These are phyloP conservation scores for Galeopsis tetrahit DNA, from an alignment of 257 asterid genomes.

Conservation along the genomic window DNA sequence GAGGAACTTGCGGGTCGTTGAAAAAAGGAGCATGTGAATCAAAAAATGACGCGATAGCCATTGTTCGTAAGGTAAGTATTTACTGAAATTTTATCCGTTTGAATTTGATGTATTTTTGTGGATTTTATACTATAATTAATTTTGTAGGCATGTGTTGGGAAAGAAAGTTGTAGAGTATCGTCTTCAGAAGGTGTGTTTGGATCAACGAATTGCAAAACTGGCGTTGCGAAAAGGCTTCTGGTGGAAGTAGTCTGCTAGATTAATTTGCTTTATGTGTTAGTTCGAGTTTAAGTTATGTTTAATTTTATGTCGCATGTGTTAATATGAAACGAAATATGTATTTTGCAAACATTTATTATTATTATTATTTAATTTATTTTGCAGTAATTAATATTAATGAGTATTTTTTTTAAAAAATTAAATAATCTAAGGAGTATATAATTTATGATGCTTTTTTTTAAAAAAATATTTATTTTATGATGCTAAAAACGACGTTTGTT, in stretches of 20 bases:
- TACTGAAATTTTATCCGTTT: neutral
- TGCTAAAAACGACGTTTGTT: too few relatives aligned
- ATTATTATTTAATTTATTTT: too few relatives aligned
- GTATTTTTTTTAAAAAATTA: too few relatives aligned
- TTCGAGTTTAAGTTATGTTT: neutral
- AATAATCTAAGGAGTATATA: too few relatives aligned
- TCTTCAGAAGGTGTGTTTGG: constrained; percentile 52
- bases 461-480: too few relatives aligned
- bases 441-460: too few relatives aligned
- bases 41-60: constrained; percentile 28
- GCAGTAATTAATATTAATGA: too few relatives aligned
- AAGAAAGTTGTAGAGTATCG: constrained; percentile 40
- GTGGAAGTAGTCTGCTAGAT: constrained; percentile 55
- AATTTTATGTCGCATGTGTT: neutral
- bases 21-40: constrained; percentile 45
- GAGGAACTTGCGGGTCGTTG: constrained; percentile 48
- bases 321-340: neutral
- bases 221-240: constrained; percentile 41
- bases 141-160: constrained; percentile 53
- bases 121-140: neutral
- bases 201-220: constrained; percentile 37
- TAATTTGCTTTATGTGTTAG: neutral
- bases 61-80: constrained; percentile 29
- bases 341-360: too few relatives aligned
- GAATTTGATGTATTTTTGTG: neutral